Evolutionary conservation across 495 filamentous ascomycete species (phyloP).

Genomic region (Delitschia confertaspora): DNA sequence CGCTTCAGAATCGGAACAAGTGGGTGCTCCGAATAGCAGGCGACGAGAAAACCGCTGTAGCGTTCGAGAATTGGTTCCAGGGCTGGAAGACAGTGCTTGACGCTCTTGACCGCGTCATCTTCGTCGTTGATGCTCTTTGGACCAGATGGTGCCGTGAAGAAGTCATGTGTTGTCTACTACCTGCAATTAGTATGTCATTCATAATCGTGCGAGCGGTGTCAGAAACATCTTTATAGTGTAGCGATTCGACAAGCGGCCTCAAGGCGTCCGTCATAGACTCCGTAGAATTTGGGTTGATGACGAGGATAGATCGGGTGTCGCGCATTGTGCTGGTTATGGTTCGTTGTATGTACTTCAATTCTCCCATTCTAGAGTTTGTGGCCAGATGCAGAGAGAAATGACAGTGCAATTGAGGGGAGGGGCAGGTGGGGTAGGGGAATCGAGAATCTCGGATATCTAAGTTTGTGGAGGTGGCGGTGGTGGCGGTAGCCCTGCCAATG

Average conservation of each 20-base stretch:
- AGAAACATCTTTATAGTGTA: slow-evolving; percentile 42
- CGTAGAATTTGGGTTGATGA: slow-evolving; percentile 90
- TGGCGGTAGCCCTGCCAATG: not conserved
- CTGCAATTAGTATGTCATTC: slow-evolving; percentile 15
- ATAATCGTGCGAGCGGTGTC: not conserved
- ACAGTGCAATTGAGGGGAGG: too few relatives aligned
- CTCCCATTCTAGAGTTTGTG: too few relatives aligned
- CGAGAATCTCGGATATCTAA: not conserved
- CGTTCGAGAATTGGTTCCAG: slow-evolving; percentile 43
- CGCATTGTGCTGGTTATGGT: slow-evolving; percentile 13
- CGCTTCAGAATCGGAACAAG: slow-evolving; percentile 55
- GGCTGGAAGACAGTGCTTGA: slow-evolving; percentile 47
- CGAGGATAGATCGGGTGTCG: slow-evolving; percentile 47
- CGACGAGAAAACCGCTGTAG: slow-evolving; percentile 72
- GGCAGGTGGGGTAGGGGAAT: not conserved
- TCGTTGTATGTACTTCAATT: slow-evolving; percentile 1
- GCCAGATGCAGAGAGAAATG: too few relatives aligned
- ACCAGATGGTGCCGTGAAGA: slow-evolving; percentile 48
- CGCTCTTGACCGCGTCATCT: slow-evolving; percentile 44
- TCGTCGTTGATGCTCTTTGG: slow-evolving; percentile 59
- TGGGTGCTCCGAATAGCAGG: slow-evolving; percentile 84
- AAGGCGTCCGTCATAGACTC: slow-evolving; percentile 70
- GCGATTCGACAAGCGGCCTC: slow-evolving; percentile 50
- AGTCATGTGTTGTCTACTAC: slow-evolving; percentile 43
- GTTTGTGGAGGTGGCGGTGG: not conserved